Conservation (phyloP, 208 protist species). For the Kentomonas sorsogonicus region DNA sequence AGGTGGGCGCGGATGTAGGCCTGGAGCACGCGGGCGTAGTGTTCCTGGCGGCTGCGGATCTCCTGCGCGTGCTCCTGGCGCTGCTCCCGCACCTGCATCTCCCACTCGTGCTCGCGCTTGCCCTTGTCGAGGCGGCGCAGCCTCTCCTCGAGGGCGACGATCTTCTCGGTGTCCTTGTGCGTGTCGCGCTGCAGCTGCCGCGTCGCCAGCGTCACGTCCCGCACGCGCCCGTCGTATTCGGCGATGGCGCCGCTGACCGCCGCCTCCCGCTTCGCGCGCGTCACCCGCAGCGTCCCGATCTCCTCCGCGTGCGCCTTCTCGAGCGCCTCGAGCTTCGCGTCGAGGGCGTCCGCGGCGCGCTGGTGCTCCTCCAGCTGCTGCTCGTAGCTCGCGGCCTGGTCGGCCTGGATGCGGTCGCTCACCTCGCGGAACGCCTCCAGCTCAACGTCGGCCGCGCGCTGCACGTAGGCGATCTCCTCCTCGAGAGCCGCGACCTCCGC, state of each 20-base stretch:
- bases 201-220: conserved; percentile 27
- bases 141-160: conserved; percentile 59
- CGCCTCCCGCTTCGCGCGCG: conserved; percentile 71
- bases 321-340: conserved; percentile 25
- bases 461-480: conserved; percentile 72
- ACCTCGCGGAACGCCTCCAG: conserved; percentile 56
- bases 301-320: conserved; percentile 51
- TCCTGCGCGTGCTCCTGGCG: conserved; percentile 52
- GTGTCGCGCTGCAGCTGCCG: conserved; percentile 59
- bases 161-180: conserved; percentile 65
- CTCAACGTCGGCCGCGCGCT: conserved; percentile 62
- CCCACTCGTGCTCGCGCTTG: conserved; percentile 62
- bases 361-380: conserved; percentile 57
- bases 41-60: conserved; percentile 32
- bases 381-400: conserved; percentile 27
- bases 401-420: conserved; percentile 42
- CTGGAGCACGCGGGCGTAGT: conserved; percentile 72
- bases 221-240: conserved; percentile 79
- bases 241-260: conserved; percentile 75
- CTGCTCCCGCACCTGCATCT: conserved; percentile 58
- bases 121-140: conserved; percentile 49
- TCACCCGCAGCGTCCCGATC: conserved; percentile 47
- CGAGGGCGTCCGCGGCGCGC: conserved; percentile 31
- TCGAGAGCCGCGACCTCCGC: conserved; percentile 54
- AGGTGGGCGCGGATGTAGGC: conserved; percentile 76